Percentiles rank a stretch among this genome's conserved stretches.
phyloP scores from a whole-genome alignment of 2,329 filamentous ascomycete genomes.

The Neofusicoccum kwambonambiense region DNA sequence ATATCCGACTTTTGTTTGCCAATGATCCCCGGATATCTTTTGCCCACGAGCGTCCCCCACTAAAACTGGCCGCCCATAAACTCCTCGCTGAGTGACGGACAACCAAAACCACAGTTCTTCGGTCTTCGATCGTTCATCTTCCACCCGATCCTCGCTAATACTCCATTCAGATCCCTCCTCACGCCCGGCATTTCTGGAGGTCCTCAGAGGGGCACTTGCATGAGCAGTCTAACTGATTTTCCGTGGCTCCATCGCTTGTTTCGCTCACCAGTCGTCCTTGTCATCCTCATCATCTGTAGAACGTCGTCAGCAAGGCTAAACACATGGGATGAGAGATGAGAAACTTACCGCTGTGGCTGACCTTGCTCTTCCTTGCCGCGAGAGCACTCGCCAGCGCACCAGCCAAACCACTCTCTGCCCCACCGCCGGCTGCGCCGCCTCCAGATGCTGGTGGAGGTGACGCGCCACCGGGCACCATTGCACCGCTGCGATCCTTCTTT shows the following conservation, averaged over 20 bases:
- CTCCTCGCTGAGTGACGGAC: not conserved
- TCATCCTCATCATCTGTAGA: slow-evolving; percentile 70
- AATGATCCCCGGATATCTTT: not conserved
- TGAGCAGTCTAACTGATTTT: not conserved
- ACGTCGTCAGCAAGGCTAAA: slow-evolving; percentile 26
- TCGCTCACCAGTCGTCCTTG: slow-evolving; percentile 63
- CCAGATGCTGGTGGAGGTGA: slow-evolving; percentile 50
- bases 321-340: not conserved
- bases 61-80: not conserved
- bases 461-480: slow-evolving; percentile 55
- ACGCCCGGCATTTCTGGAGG: not conserved
- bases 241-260: not conserved
- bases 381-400: slow-evolving; percentile 73
- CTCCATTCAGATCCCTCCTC: not conserved
- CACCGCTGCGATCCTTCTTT: slow-evolving; percentile 70
- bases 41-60: not conserved
- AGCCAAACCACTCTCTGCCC: slow-evolving; percentile 40
- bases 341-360: slow-evolving; percentile 81
- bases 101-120: not conserved
- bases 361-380: slow-evolving; percentile 86
- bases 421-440: slow-evolving; percentile 34
- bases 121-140: not conserved
- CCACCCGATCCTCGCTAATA: not conserved
- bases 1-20: not conserved
- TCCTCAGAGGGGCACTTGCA: not conserved